Evolutionary conservation across 106 monocot genomes (phyloP), one percentile per base, ranked within the genome.

Genomic region (Acorus gramineus): DNA sequence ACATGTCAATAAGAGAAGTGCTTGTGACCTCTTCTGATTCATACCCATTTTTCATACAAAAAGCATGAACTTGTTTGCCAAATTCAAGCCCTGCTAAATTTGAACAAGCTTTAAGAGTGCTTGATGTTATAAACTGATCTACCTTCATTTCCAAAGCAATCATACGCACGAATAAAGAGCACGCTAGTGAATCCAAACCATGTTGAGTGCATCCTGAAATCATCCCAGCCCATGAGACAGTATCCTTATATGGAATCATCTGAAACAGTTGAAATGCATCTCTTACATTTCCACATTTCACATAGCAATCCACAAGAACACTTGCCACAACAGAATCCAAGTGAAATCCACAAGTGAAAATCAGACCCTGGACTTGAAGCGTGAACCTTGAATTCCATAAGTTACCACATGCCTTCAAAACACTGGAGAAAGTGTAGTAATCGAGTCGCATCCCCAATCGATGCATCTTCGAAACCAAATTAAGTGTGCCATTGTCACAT

Each of bases 1-100:
- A 86, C 81, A 84, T 67, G 47, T 86, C 90, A 49, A 83, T 76
- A 42, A 90, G 80, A 9, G 86, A 85, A 52, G 83, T 70, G 66
- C 55, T 47, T 11, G 60, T 72, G 14, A 76, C 63, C 11, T 45
- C 69, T 52, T 86, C 86, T 8, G 57, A 62, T 45, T 76, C 80
- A 52, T 75, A 77, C 12, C 86, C 80, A 11, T 14, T 44, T 52
- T 81, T 90, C 8, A 74, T 70, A 48, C 65, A 65, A 46, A 68
- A 64, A 46, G 56, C 73, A 76, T 86, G 86, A 59, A 83, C 70
- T 69, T 86, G 83, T 67, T 78, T 65, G 2, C 90, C 83, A 53
- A 70, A 64, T 47, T 54, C 57, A 65, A 69, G 47, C 53, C 70
- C 74, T 64, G 83, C 48, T 62, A 74, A 48, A 65, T 8, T 11